Percentiles rank a stretch among this genome's conserved stretches.
Evolutionary conservation across 2,329 filamentous ascomycete genomes (phyloP).

Genomic region (Erysiphe pulchra): DNA sequence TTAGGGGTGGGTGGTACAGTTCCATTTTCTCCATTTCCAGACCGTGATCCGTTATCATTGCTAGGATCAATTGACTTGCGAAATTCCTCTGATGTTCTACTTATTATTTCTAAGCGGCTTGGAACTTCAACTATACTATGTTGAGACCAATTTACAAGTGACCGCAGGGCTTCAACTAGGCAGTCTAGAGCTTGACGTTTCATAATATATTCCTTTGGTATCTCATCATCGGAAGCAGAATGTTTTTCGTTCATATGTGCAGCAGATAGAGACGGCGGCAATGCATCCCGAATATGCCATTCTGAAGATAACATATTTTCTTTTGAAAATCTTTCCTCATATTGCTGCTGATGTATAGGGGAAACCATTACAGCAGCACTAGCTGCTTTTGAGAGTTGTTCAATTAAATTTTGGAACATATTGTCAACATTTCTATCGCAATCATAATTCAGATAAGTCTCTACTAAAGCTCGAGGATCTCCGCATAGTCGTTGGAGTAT

Average conservation of each 20-base stretch:
- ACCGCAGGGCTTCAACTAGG: slow-evolving; percentile 67
- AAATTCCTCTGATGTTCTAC: slow-evolving; percentile 28
- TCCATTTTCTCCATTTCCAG: slow-evolving; percentile 26
- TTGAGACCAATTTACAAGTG: slow-evolving; percentile 74
- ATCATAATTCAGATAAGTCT: slow-evolving; percentile 94
- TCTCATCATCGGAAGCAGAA: slow-evolving; percentile 36
- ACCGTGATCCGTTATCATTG: slow-evolving; percentile 30
- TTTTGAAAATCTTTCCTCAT: slow-evolving; percentile 45
- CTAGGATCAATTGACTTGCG: slow-evolving; percentile 58
- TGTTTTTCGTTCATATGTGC: slow-evolving; percentile 18
- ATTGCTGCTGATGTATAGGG: slow-evolving; percentile 56
- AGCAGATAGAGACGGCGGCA: slow-evolving; percentile 59
- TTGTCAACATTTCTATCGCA: slow-evolving; percentile 91
- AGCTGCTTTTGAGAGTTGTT: slow-evolving; percentile 73
- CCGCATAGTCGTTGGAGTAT: slow-evolving; percentile 62
- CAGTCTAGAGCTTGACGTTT: slow-evolving; percentile 78
- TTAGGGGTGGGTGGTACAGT: slow-evolving; percentile 38
- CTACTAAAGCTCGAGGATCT: slow-evolving; percentile 72
- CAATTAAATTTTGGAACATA: slow-evolving; percentile 85
- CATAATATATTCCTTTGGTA: slow-evolving; percentile 71
- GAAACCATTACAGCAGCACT: slow-evolving; percentile 55
- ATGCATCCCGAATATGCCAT: slow-evolving; percentile 65
- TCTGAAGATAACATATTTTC: slow-evolving; percentile 31
- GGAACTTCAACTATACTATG: slow-evolving; percentile 36
- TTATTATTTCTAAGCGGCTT: slow-evolving; percentile 22